Evolutionary conservation across 768 basidiomycete species (phyloP), one percentile per base, ranked within the genome.

Genomic region (Pulveroboletus ravenelii): DNA sequence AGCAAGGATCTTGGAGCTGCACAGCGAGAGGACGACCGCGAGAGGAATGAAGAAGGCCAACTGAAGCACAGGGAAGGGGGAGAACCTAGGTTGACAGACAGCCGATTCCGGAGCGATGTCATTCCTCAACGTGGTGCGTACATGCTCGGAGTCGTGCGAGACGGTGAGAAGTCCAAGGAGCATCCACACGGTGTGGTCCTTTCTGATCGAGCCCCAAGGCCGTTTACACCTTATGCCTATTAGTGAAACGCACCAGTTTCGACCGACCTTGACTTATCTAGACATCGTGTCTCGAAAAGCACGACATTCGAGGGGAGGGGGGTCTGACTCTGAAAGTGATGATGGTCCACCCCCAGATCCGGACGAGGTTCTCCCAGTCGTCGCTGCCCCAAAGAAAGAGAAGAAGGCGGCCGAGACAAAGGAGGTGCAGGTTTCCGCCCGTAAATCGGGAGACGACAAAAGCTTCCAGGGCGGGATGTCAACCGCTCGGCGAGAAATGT

Each of bases 341-440:
- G 85, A 87, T 47, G 88, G 83, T 0, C 86, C 87, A 20, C 87
- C 86, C 23, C 84, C 80, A 38, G 88, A 91, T 61, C 87, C 87
- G 13, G 88, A 90, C 55, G 87, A 89, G 47, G 77, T 75, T 6
- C 65, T 71, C 1, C 77, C 80, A 1, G 66, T 73, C 5, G 66
- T 74, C 30, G 23, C 51, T 48, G 36, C 59, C 7, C 58, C 57
- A 2, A 81, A 77, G 55, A 87, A 83, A 68, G 86, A 85, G 59
- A 84, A 80, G 64, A 76, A 69, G 61, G 48, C 67, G 0, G 76
- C 69, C n/a, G 85, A 87, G 45, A 77, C 79, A 14, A 85, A 78
- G 59, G 89, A 91, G 65, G 81, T 90, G 12, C 87, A 89, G 57
- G 85, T 89, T 20, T 79, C 87, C 17, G 82, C 84, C 3, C 77